Base-by-base conservation (phyloP, 1,284 basidiomycete genomes). In the Pseudozyma sp. region DNA sequence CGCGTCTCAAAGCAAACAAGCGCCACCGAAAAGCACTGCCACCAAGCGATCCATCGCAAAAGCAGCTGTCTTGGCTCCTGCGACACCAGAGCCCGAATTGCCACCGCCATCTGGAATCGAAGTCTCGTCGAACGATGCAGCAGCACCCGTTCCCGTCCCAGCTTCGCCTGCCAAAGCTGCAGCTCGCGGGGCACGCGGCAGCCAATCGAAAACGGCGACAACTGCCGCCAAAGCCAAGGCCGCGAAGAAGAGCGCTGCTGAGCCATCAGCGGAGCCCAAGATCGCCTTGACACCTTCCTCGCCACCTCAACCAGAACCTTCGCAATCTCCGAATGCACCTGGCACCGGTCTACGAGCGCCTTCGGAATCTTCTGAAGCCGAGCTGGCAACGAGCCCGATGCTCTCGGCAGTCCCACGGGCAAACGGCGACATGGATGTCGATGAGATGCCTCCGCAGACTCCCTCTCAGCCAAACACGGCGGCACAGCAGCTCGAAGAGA, bases 311-410 rank as follows among this genome's bases (percentile, higher is more conserved):
- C 46, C 57, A 17, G 39, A 13, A n/a, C 14, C 35, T 7, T 49
- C 58, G 47, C 62, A 54, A 17, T 31, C 46, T 30, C 14, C 52
- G 4, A 34, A 43, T 11, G 9, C 30, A 24, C 14, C 52, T 16
- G 19, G 16, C 35, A 19, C 29, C 29, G 52, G 58, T 14, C 49
- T 75, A 1, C 39, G 68, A 13, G 63, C 60, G 7, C 63, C 63
- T 5, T 70, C 72, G 4, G 64, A 64, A 19, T 61, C 68, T 2
- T 75, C 68, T 4, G 68, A 75, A 47, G 68, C 63, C 8, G 72
- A 70, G 43, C 57, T 75, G 7, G 72, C 72, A 7, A 75, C 72
- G 9, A 75, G 72, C 24, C 72, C 72, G 13, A 54, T 75, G 64
- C 54, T 75, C 10, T 63, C 50, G 13, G 72, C 68, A 11, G 60